Evolutionary conservation across 441 rosid genomes (phyloP).

Genomic region (Gossypium lobatum): DNA sequence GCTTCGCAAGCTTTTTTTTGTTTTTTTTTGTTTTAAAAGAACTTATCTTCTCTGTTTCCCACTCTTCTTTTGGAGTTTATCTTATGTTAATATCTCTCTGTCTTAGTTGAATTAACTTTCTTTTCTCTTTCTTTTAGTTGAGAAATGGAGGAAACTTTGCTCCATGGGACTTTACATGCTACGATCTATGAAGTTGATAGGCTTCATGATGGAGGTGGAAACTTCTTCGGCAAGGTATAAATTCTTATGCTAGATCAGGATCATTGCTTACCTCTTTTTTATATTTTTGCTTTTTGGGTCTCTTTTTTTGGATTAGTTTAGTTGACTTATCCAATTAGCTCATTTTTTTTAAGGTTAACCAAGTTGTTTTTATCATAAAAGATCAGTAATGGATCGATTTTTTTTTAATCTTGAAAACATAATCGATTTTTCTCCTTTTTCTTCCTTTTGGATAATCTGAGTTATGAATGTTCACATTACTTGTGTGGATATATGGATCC

Average conservation of each 20-base stretch:
- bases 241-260: not conserved
- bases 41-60: not conserved
- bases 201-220: constrained; percentile 36
- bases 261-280: not conserved
- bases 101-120: not conserved
- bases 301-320: not conserved
- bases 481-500: not conserved
- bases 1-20: no score
- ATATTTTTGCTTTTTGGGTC: not conserved
- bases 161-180: constrained; percentile 85
- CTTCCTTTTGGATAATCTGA: not conserved
- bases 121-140: constrained; percentile 27
- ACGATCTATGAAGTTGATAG: constrained; percentile 81
- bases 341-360: not conserved
- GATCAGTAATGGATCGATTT: not conserved
- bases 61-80: not conserved
- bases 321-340: not conserved
- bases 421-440: not conserved
- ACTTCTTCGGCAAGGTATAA: constrained; percentile 66
- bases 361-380: not conserved
- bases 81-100: not conserved
- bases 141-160: constrained; percentile 63
- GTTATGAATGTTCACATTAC: not conserved
- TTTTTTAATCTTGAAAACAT: not conserved
- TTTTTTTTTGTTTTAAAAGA: no score